phyloP scores from a whole-genome alignment of 108 stramenopile genomes.

The Schizochytrium sp. region DNA sequence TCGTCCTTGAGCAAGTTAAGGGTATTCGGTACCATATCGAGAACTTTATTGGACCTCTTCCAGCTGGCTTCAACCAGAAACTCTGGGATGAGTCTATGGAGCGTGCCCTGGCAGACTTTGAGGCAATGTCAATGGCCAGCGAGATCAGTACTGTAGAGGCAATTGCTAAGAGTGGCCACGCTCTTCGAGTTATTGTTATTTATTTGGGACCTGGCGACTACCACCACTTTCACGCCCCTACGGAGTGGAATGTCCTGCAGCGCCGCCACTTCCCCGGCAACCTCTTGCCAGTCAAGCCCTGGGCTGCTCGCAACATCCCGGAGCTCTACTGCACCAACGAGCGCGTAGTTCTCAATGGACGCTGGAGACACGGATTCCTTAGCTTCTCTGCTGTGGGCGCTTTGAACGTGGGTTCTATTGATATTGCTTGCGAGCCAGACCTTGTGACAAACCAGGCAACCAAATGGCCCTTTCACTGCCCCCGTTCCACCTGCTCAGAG shows the following conservation, averaged over 20 bases:
- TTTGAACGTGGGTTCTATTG: conserved; percentile 51
- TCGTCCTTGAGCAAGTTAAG: conserved; percentile 54
- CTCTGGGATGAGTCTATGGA: conserved; percentile 35
- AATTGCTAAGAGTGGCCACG: background rate
- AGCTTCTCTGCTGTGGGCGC: conserved; percentile 39
- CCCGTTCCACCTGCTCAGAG: conserved; percentile 2
- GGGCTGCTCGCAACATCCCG: conserved; percentile 23
- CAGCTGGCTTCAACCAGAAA: conserved; percentile 23
- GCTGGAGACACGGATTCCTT: conserved; percentile 39
- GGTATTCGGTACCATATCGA: conserved; percentile 26
- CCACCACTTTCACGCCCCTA: conserved; percentile 48
- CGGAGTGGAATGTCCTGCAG: conserved; percentile 13
- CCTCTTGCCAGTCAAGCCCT: conserved; percentile 48
- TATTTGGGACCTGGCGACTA: conserved; percentile 49
- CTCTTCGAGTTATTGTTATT: conserved; percentile 3
- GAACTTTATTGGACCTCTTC: conserved; percentile 21
- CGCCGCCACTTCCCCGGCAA: conserved; percentile 50
- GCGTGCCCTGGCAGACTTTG: conserved; percentile 32
- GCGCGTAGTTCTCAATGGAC: conserved; percentile 49
- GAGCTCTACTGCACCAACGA: conserved; percentile 47
- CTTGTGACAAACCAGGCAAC: conserved; percentile 40
- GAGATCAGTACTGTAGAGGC: conserved; percentile 35
- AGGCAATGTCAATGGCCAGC: conserved; percentile 41
- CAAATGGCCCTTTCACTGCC: conserved; percentile 10
- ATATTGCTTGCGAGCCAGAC: conserved; percentile 15